These are phyloP conservation scores for Porogramme epimiltina DNA, from an alignment of 1,284 basidiomycete species.

Conservation along the genomic window DNA sequence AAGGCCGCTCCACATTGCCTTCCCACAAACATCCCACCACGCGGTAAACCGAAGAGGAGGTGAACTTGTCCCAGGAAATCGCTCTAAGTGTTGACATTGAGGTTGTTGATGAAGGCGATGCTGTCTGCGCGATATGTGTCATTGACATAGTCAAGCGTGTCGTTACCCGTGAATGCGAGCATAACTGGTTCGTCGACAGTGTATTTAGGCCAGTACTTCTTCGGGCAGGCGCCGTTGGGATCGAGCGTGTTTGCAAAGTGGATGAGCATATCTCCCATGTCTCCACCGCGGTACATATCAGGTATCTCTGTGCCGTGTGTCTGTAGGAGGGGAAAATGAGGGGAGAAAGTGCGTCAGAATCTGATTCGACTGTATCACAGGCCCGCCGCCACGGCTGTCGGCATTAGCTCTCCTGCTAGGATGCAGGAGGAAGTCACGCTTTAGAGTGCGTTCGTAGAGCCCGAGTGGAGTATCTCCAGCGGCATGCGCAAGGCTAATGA, in stretches of 20 bases:
- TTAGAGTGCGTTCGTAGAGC: too few species aligned
- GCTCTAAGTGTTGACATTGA: background rate
- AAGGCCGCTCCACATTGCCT: too few species aligned
- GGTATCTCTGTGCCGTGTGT: constrained; percentile 8
- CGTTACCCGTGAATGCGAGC: constrained; percentile 43
- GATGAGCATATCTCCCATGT: constrained; percentile 10
- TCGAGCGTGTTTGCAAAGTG: constrained; percentile 6
- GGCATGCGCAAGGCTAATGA: background rate
- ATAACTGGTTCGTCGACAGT: constrained; percentile 36
- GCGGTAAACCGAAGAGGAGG: too few species aligned
- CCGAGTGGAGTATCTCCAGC: too few species aligned
- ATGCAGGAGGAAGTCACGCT: too few species aligned
- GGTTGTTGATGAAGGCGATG: background rate
- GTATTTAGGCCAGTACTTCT: constrained; percentile 49
- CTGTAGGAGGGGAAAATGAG: too few species aligned
- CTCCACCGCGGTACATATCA: constrained; percentile 9
- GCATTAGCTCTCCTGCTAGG: too few species aligned
- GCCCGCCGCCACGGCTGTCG: too few species aligned
- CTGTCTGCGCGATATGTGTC: constrained; percentile 42
- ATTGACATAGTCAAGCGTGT: constrained; percentile 33
- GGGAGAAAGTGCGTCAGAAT: too few species aligned
- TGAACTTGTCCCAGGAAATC: too few species aligned
- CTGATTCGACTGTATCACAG: too few species aligned
- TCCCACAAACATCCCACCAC: too few species aligned
- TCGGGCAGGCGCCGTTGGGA: constrained; percentile 36